These are phyloP conservation scores for Cryptosporidium canis DNA, from an alignment of 169 alveolate species.

Conservation along the genomic window DNA sequence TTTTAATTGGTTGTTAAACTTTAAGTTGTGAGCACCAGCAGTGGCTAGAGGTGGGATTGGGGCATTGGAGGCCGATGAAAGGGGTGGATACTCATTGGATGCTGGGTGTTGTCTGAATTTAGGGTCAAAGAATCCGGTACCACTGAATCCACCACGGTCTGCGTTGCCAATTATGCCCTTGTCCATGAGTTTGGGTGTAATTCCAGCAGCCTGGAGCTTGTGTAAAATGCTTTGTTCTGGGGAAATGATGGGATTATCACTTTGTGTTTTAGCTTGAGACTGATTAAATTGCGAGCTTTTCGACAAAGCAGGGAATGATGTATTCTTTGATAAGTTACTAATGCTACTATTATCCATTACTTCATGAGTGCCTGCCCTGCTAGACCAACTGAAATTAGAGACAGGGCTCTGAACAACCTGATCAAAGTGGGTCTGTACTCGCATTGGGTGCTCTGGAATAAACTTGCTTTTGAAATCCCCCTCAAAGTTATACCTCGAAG, in stretches of 20 bases:
- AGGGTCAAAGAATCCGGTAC: background rate
- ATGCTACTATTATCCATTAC: background rate
- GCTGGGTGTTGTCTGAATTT: background rate
- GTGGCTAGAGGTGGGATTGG: background rate
- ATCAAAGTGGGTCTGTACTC: background rate
- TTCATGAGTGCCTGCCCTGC: background rate
- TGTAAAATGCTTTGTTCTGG: slow-evolving; percentile 26
- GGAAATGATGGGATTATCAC: background rate
- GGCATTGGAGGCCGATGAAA: slow-evolving; percentile 54
- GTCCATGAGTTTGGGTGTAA: background rate
- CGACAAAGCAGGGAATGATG: slow-evolving; percentile 53
- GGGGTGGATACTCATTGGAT: slow-evolving; percentile 59
- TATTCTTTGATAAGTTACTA: background rate
- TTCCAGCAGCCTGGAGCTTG: slow-evolving; percentile 46
- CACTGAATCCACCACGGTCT: background rate
- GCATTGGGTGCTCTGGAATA: background rate
- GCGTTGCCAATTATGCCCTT: background rate
- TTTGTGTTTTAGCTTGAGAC: background rate
- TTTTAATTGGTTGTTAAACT: slow-evolving; percentile 14
- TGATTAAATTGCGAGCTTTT: slow-evolving; percentile 25
- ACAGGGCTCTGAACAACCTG: background rate
- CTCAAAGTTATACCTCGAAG: background rate
- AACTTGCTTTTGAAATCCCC: background rate
- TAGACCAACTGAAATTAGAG: slow-evolving; percentile 67
- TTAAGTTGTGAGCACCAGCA: background rate